A percentile compares a stretch with the other conserved stretches of the same genome.
These are phyloP conservation scores for Cyberlindnera maritima DNA, from an alignment of 805 yeast species.

Conservation along the genomic window DNA sequence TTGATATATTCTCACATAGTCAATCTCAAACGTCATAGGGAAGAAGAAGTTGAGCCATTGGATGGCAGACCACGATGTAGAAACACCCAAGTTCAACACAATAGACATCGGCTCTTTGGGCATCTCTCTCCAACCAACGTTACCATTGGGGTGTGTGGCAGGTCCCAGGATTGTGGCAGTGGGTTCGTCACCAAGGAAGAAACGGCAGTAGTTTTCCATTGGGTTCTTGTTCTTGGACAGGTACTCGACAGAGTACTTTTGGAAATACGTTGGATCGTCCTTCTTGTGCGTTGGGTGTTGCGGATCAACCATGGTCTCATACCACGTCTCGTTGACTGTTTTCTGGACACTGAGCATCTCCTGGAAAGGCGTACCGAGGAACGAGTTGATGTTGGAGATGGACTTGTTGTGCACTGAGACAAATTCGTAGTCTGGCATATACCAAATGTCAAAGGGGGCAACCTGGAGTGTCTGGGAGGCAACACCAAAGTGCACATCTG, in stretches of 20 bases:
- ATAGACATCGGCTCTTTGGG: slow-evolving; percentile 52
- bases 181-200: slow-evolving; percentile 45
- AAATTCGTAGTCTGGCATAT: slow-evolving; percentile 47
- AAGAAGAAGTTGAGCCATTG: slow-evolving; percentile 45
- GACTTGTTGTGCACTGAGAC: slow-evolving; percentile 39
- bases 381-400: slow-evolving; percentile 42
- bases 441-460: slow-evolving; percentile 54
- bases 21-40: slow-evolving; percentile 43
- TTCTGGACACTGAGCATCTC: slow-evolving; percentile 47
- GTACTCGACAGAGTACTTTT: slow-evolving; percentile 44
- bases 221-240: slow-evolving; percentile 32
- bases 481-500: slow-evolving; percentile 34
- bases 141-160: slow-evolving; percentile 49
- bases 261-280: slow-evolving; percentile 30
- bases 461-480: slow-evolving; percentile 50
- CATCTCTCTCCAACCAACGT: slow-evolving; percentile 45
- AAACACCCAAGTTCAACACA: slow-evolving; percentile 46
- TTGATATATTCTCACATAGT: slow-evolving; percentile 48
- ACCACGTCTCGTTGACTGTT: slow-evolving; percentile 45
- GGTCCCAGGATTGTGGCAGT: slow-evolving; percentile 42
- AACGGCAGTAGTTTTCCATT: slow-evolving; percentile 31
- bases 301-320: slow-evolving; percentile 34
- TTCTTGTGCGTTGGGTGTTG: slow-evolving; percentile 2
- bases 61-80: slow-evolving; percentile 49
- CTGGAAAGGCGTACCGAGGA: slow-evolving; percentile 50